A percentile compares a stretch with the other conserved stretches of the same genome.
phyloP scores from a whole-genome alignment of 306 rosid species.

The Lagenaria siceraria region DNA sequence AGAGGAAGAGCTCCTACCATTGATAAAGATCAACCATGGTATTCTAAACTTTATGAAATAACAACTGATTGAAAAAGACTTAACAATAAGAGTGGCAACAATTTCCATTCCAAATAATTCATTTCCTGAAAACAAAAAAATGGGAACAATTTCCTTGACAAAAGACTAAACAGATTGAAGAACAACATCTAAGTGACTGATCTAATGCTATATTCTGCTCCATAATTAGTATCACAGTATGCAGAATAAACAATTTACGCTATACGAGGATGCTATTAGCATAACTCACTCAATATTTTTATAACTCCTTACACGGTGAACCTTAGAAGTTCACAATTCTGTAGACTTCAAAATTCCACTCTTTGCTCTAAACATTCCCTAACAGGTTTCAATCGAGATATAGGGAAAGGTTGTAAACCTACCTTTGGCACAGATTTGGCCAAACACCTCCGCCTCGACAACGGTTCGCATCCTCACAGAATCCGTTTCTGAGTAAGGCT shows the following conservation, averaged over 20 bases:
- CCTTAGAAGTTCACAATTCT: too few relatives aligned
- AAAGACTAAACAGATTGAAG: constrained; percentile 15
- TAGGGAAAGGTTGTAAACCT: constrained; percentile 50
- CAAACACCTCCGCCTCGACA: constrained; percentile 81
- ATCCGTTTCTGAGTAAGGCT: constrained; percentile 64
- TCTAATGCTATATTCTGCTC: constrained; percentile 15
- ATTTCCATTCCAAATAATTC: constrained; percentile 16
- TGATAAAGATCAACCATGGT: too few relatives aligned
- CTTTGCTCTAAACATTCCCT: too few relatives aligned
- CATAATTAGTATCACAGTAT: constrained; percentile 22
- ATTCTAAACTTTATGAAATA: too few relatives aligned
- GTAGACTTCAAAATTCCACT: too few relatives aligned
- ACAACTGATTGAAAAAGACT: too few relatives aligned
- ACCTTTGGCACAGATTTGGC: constrained; percentile 54
- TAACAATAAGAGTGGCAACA: too few relatives aligned
- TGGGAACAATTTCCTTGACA: constrained; percentile 7
- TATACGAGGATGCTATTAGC: too few relatives aligned
- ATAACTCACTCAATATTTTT: too few relatives aligned
- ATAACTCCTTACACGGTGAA: too few relatives aligned
- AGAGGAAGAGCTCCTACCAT: too few relatives aligned
- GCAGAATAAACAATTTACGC: constrained; percentile 24
- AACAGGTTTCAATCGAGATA: constrained; percentile 64
- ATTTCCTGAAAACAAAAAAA: not conserved
- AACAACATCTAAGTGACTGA: constrained; percentile 15
- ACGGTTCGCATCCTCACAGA: constrained; percentile 63